phyloP scores from a whole-genome alignment of 163 green algal species.

The Scenedesmus sp. region DNA sequence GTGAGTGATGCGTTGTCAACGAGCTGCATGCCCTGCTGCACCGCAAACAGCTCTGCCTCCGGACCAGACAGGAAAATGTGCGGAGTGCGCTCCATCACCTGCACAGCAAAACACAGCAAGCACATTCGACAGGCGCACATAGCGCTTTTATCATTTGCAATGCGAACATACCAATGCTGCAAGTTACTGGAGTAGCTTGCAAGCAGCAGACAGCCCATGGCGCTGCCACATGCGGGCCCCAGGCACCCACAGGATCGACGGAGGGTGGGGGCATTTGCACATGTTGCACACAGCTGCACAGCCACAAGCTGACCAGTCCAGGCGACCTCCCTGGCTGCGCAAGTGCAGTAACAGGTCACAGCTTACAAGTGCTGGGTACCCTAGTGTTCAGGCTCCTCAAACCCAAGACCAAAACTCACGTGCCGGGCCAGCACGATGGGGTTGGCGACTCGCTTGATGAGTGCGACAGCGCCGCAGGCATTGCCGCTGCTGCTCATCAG shows the following conservation, averaged over 20 bases:
- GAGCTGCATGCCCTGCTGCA: slow-evolving; percentile 18
- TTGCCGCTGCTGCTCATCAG: slow-evolving; percentile 33
- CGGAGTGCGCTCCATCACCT: slow-evolving; percentile 61
- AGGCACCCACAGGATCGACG: no score
- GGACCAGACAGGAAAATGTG: slow-evolving; percentile 59
- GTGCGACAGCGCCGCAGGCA: slow-evolving; percentile 47
- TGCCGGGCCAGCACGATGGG: slow-evolving; percentile 50
- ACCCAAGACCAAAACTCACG: not conserved
- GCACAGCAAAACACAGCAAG: not conserved
- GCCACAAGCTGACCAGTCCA: no score
- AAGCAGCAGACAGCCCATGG: no score
- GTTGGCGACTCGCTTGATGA: slow-evolving; percentile 56
- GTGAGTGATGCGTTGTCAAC: slow-evolving; percentile 54
- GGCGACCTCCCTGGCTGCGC: no score
- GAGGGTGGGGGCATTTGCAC: no score
- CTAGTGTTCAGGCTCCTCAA: not conserved
- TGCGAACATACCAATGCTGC: no score
- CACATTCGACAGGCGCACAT: not conserved
- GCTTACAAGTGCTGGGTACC: not conserved
- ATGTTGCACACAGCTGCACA: no score
- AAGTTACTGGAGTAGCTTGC: no score
- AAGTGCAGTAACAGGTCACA: not conserved
- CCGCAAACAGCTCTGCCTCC: slow-evolving; percentile 50
- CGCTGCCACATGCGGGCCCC: no score
- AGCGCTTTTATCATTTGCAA: no score